These are phyloP conservation scores for Claviceps arundinis DNA, from an alignment of 2,329 filamentous ascomycete genomes.

Conservation along the genomic window DNA sequence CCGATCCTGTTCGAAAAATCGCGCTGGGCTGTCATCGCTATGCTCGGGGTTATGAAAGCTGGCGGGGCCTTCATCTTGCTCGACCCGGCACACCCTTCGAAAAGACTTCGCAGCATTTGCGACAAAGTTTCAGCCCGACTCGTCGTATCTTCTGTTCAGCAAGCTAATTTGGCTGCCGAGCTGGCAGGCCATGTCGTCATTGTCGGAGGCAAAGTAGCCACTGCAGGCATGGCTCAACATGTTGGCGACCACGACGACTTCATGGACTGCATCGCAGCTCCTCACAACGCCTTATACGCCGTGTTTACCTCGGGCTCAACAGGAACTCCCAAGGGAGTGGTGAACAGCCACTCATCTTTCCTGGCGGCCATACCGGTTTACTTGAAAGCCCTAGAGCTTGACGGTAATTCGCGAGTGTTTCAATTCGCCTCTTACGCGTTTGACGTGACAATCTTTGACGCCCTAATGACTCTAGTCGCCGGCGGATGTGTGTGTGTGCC, in stretches of 20 bases:
- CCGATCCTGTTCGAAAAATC: slow-evolving; percentile 6
- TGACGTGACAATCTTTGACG: slow-evolving; percentile 9
- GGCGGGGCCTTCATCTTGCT: slow-evolving; percentile 1
- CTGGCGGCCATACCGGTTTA: background rate
- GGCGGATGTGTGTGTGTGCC: slow-evolving; percentile 12
- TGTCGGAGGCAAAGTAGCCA: background rate
- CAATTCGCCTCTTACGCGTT: slow-evolving; percentile 12
- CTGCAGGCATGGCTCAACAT: background rate
- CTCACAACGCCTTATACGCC: background rate
- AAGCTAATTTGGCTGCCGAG: background rate
- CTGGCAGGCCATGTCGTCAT: background rate
- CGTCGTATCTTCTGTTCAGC: background rate
- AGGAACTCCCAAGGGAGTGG: background rate
- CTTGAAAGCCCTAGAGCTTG: background rate
- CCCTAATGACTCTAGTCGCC: slow-evolving; percentile 8
- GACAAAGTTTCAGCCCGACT: background rate
- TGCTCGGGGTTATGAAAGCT: slow-evolving; percentile 3
- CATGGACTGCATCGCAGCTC: background rate
- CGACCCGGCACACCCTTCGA: slow-evolving; percentile 4
- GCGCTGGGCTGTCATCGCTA: slow-evolving; percentile 2
- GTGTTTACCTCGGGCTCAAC: background rate
- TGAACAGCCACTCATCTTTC: background rate
- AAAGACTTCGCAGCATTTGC: background rate
- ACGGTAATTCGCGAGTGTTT: background rate
- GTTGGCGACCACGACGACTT: background rate